Conservation (phyloP, 345 rosid genomes). For the Heritiera littoralis region DNA sequence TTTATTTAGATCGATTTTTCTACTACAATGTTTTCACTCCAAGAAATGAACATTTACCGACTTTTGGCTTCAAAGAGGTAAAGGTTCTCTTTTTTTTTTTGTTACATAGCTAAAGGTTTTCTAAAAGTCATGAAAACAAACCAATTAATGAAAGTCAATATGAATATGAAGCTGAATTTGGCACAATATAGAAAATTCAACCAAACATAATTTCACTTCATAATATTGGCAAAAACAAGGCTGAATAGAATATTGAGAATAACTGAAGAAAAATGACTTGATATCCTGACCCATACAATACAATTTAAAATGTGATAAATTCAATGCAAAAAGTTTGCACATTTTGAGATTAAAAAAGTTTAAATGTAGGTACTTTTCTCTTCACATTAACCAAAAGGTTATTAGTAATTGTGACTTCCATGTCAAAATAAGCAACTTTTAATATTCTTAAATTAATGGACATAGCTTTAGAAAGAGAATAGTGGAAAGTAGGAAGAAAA, state of each 20-base stretch:
- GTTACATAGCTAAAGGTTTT: background rate
- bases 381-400: too few species aligned
- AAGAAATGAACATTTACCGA: background rate
- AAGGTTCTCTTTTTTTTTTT: too few species aligned
- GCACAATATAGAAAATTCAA: background rate
- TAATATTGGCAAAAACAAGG: background rate
- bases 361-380: too few species aligned
- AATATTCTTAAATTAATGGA: background rate
- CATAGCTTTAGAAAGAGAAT: background rate
- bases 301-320: background rate
- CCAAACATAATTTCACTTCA: background rate
- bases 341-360: too few species aligned
- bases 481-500: conserved; percentile 7
- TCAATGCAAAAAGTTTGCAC: too few species aligned
- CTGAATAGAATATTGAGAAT: background rate
- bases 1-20: background rate
- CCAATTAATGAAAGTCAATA: background rate
- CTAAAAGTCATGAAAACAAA: background rate
- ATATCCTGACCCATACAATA: background rate
- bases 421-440: too few species aligned
- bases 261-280: background rate
- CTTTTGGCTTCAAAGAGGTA: background rate
- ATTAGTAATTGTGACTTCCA: too few species aligned
- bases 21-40: background rate
- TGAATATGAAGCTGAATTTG: background rate